A percentile compares a stretch with the other conserved stretches of the same genome.
Conservation (phyloP, 495 filamentous ascomycete species). For the Astrothelium subdiscretum region DNA sequence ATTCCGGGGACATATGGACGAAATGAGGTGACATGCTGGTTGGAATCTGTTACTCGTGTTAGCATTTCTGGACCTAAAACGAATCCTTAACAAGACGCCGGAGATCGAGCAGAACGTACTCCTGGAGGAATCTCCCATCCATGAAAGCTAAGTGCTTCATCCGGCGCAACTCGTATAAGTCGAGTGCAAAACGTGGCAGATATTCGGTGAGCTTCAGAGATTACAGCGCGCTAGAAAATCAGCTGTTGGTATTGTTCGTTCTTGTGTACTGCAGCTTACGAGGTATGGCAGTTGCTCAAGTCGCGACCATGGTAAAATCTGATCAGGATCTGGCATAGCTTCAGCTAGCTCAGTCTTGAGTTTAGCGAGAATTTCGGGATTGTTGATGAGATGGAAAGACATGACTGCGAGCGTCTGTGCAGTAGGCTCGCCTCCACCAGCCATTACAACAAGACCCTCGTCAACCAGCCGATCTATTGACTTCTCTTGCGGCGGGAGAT, state of each 20-base stretch:
- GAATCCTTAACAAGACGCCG: too few species aligned
- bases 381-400: neutral
- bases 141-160: neutral
- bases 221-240: constrained; percentile 26
- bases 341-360: constrained; percentile 6
- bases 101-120: too few species aligned
- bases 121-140: constrained; percentile 23
- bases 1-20: neutral
- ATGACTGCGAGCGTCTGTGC: neutral
- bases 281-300: constrained; percentile 43
- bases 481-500: constrained; percentile 5
- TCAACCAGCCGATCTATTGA: constrained; percentile 2
- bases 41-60: constrained; percentile 9
- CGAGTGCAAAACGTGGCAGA: constrained; percentile 3
- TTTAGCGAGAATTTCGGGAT: neutral
- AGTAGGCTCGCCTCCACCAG: constrained; percentile 10
- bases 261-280: too few species aligned
- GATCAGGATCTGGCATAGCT: constrained; percentile 13
- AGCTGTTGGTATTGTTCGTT: too few species aligned
- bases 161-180: neutral
- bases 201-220: constrained; percentile 25
- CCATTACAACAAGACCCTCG: constrained; percentile 8
- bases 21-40: constrained; percentile 27
- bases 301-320: constrained; percentile 13
- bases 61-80: neutral